A percentile compares a stretch with the other conserved stretches of the same genome.
Conservation (phyloP, 2,329 filamentous ascomycete species). For the Trichoderma oligosporum region DNA sequence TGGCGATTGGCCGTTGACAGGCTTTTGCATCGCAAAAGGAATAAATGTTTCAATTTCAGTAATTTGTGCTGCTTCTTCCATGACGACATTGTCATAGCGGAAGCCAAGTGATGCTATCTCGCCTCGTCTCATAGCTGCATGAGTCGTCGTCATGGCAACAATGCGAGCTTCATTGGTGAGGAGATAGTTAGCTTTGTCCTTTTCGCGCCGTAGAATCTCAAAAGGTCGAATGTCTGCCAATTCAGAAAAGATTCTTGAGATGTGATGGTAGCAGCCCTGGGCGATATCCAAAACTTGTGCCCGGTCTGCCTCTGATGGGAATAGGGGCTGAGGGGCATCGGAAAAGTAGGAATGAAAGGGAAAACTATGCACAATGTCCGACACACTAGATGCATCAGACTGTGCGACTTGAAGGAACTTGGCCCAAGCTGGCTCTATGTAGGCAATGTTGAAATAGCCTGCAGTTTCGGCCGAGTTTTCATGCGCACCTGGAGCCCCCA, state of each 20-base stretch:
- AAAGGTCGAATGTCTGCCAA: constrained; percentile 92
- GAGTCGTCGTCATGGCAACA: constrained; percentile 97
- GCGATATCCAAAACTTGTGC: constrained; percentile 71
- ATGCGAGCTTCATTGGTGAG: constrained; percentile 95
- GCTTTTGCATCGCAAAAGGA: constrained; percentile 85
- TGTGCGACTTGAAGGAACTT: constrained; percentile 65
- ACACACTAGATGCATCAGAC: constrained; percentile 51
- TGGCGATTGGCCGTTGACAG: constrained; percentile 65
- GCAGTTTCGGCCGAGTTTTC: constrained; percentile 95
- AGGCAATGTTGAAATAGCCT: constrained; percentile 92
- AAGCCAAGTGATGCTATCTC: constrained; percentile 93
- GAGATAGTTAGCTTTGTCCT: constrained; percentile 94
- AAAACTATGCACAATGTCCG: constrained; percentile 68
- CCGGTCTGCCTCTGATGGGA: constrained; percentile 62
- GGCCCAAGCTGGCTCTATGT: constrained; percentile 82
- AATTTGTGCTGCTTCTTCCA: constrained; percentile 98
- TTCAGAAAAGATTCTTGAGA: constrained; percentile 86
- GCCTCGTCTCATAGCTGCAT: constrained; percentile 87
- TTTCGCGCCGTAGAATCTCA: constrained; percentile 82
- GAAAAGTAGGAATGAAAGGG: constrained; percentile 87
- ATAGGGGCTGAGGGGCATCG: constrained; percentile 81
- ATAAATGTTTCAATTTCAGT: constrained; percentile 98
- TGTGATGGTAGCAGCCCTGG: constrained; percentile 81
- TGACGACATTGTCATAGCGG: constrained; percentile 94
- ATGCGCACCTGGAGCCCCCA: constrained; percentile 88